phyloP scores from a whole-genome alignment of 352 stramenopile species.

The Globisporangium heterothallicum region DNA sequence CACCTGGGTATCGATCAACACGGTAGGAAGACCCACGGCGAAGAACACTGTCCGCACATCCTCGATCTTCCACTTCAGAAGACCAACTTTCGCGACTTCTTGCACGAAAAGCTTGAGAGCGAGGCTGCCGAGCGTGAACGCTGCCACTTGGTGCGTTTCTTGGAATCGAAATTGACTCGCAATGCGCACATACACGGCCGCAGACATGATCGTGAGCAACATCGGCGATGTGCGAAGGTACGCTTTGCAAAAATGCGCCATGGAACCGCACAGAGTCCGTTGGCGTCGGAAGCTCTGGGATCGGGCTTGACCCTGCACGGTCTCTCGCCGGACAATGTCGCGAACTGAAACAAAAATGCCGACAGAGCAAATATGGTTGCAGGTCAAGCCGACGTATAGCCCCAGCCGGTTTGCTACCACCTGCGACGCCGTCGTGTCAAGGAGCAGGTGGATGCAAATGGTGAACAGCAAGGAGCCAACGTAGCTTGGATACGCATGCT shows the following conservation, averaged over 20 bases:
- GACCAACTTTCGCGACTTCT: slow-evolving; percentile 15
- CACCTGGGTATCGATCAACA: slow-evolving; percentile 24
- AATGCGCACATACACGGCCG: slow-evolving; percentile 3
- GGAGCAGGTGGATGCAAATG: not conserved
- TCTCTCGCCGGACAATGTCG: not conserved
- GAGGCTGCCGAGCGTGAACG: slow-evolving; percentile 1
- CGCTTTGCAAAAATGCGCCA: not conserved
- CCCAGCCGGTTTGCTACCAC: not conserved
- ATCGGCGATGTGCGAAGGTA: not conserved
- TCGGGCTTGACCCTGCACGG: not conserved
- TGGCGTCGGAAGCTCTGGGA: not conserved
- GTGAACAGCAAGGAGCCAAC: slow-evolving; percentile 1
- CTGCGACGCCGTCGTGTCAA: not conserved
- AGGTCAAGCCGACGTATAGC: slow-evolving; percentile 3
- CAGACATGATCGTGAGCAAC: slow-evolving; percentile 2
- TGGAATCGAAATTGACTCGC: not conserved
- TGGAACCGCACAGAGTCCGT: not conserved
- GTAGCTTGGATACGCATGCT: not conserved
- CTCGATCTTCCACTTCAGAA: slow-evolving; percentile 12
- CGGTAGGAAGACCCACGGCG: slow-evolving; percentile 17
- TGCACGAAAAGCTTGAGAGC: slow-evolving; percentile 17
- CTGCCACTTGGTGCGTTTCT: not conserved
- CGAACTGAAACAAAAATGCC: not conserved
- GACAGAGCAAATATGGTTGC: slow-evolving; percentile 1
- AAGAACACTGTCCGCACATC: slow-evolving; percentile 19